Conservation (phyloP, 805 yeast genomes). For the Ogataea neopini region DNA sequence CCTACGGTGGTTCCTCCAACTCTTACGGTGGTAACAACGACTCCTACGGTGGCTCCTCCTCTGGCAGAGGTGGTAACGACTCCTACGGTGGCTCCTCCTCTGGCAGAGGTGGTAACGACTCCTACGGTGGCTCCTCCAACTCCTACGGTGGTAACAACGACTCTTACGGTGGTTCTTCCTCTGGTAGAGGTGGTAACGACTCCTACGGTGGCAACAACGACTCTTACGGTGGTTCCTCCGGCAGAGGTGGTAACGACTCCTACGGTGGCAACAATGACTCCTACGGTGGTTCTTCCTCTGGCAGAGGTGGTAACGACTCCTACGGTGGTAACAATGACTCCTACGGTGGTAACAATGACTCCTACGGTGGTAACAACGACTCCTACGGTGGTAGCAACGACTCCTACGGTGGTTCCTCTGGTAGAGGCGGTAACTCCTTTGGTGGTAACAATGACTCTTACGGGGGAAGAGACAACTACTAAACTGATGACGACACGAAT, state of each 20-base stretch:
- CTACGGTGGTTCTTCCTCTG: conserved; percentile 30
- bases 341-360: conserved; percentile 18
- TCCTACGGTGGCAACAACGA: conserved; percentile 12
- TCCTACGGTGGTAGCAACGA: conserved; percentile 23
- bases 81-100: conserved; percentile 14
- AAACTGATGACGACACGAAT: background rate
- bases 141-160: conserved; percentile 23
- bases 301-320: conserved; percentile 22
- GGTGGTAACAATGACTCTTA: conserved; percentile 24
- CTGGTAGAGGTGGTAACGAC: conserved; percentile 25
- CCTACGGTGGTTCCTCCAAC: conserved; percentile 13
- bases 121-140: conserved; percentile 27
- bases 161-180: conserved; percentile 29
- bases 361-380: conserved; percentile 21
- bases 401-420: conserved; percentile 28
- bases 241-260: conserved; percentile 17
- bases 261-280: conserved; percentile 25
- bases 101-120: no score
- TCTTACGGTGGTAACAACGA: conserved; percentile 15
- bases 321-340: conserved; percentile 12
- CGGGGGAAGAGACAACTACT: conserved; percentile 23
- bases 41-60: conserved; percentile 25
- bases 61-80: conserved; percentile 25
- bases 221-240: conserved; percentile 17
- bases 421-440: no score